phyloP scores from a whole-genome alignment of 192 early-diverging fungal species.

The Linnemannia hyalina region DNA sequence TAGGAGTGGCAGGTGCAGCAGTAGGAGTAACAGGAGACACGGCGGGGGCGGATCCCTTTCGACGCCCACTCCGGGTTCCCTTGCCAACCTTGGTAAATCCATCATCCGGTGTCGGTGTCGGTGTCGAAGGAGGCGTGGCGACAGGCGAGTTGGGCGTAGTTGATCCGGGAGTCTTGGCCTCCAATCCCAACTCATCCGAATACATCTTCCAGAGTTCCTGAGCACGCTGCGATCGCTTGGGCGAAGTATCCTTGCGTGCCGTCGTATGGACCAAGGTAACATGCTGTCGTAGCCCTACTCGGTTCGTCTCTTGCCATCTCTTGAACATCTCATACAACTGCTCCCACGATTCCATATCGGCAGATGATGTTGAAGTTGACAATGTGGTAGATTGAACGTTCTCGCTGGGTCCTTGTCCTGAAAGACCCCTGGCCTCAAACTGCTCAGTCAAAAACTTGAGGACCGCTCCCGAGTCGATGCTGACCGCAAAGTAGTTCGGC shows the following conservation, averaged over 20 bases:
- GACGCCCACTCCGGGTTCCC: neutral
- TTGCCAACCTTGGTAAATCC: neutral
- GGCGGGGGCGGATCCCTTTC: neutral
- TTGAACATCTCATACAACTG: constrained; percentile 31
- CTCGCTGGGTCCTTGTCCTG: constrained; percentile 23
- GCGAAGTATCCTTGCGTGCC: constrained; percentile 32
- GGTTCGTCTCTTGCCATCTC: constrained; percentile 26
- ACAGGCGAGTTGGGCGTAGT: neutral
- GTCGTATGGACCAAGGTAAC: constrained; percentile 66
- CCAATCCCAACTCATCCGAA: constrained; percentile 13
- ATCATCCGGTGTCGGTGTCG: neutral
- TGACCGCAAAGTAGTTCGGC: constrained; percentile 41
- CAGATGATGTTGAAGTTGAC: constrained; percentile 13
- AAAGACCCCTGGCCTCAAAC: constrained; percentile 16
- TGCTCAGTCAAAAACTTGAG: constrained; percentile 47
- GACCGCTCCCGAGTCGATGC: constrained; percentile 16
- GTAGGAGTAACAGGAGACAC: neutral
- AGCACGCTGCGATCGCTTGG: constrained; percentile 45
- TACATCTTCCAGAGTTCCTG: constrained; percentile 31
- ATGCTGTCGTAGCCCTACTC: constrained; percentile 53
- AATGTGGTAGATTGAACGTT: constrained; percentile 15
- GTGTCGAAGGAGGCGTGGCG: neutral
- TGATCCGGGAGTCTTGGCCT: neutral
- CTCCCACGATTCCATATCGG: constrained; percentile 19
- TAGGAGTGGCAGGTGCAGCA: neutral